Percentiles rank a stretch among this genome's conserved stretches.
Evolutionary conservation across 257 asterid genomes (phyloP).

Genomic region (Solanum phureja): DNA sequence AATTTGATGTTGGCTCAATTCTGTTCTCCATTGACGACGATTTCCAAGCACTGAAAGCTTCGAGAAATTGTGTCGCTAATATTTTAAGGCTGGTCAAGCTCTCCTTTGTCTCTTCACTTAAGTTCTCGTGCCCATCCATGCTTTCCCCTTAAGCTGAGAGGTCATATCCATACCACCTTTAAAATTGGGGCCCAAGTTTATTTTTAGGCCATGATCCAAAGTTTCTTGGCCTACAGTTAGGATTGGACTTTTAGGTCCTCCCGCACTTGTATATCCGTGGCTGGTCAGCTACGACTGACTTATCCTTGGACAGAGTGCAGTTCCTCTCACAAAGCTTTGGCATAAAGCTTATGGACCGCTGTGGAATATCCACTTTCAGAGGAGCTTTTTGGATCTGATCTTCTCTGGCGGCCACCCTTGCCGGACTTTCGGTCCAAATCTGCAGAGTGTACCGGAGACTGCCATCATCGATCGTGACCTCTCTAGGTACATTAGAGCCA

Average conservation of each 20-base stretch:
- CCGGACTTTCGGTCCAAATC: neutral
- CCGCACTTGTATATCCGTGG: neutral
- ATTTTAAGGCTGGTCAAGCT: too few species aligned
- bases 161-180: neutral
- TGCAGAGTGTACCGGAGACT: neutral
- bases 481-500: neutral
- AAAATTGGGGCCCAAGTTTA: neutral
- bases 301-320: neutral
- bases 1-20: too few species aligned
- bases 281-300: neutral
- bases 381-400: neutral
- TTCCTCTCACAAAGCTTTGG: neutral
- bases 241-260: neutral
- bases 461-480: neutral
- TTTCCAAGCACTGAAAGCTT: too few species aligned
- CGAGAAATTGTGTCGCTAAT: too few species aligned
- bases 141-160: neutral
- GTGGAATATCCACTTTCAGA: neutral
- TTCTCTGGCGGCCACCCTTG: neutral
- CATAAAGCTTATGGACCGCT: neutral
- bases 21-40: too few species aligned
- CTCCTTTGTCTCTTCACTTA: too few species aligned
- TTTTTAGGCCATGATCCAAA: neutral
- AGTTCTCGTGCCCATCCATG: too few species aligned
- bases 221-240: neutral